Percentiles rank a stretch among this genome's conserved stretches.
Evolutionary conservation across 805 yeast genomes (phyloP).

Genomic region (Cyberlindnera misumaiensis): DNA sequence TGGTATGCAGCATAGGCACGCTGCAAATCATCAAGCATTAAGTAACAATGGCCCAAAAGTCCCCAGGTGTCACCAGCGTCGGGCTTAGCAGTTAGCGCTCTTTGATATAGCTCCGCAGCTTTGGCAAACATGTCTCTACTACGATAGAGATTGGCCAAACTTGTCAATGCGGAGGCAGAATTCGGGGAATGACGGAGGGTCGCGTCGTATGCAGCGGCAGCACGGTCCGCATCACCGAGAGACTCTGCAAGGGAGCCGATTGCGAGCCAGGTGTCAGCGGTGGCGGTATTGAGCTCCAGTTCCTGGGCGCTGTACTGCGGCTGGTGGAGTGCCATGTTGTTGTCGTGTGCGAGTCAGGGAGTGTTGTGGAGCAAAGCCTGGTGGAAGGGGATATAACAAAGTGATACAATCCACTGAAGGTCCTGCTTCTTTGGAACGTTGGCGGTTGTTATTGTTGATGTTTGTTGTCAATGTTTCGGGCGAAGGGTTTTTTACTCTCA

Average conservation of each 20-base stretch:
- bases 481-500: neutral
- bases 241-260: conserved; percentile 86
- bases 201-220: conserved; percentile 80
- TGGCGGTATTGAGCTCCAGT: conserved; percentile 38
- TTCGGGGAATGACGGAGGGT: conserved; percentile 83
- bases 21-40: conserved; percentile 94
- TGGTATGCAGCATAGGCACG: conserved; percentile 96
- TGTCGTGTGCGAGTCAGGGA: neutral
- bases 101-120: conserved; percentile 91
- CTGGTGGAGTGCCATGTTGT: conserved; percentile 4
- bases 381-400: no score
- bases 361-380: no score
- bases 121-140: conserved; percentile 85
- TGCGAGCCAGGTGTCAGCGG: conserved; percentile 83
- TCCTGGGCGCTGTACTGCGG: conserved; percentile 28
- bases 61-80: conserved; percentile 98
- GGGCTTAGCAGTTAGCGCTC: conserved; percentile 73
- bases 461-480: no score
- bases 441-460: no score
- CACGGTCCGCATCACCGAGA: conserved; percentile 82
- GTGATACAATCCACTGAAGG: no score
- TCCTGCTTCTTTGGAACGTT: no score
- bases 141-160: conserved; percentile 82
- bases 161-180: conserved; percentile 77
- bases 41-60: conserved; percentile 87